Base-by-base conservation (phyloP, 306 rosid genomes). In the Trichosanthes truncata region DNA sequence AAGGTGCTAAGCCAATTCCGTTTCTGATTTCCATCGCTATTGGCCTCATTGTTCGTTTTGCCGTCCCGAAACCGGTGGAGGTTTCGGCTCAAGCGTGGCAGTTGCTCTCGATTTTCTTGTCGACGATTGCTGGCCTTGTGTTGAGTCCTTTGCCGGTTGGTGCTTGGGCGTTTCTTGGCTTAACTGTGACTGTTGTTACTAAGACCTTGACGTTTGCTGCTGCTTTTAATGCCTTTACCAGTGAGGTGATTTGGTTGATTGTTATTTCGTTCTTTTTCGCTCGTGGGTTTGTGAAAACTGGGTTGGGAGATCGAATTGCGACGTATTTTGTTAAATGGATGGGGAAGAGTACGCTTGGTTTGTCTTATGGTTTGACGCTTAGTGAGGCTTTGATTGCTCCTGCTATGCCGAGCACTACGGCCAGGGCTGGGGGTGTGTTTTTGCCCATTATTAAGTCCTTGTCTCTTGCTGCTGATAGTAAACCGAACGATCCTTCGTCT, bases 361-460 rank as follows among this genome's bases (percentile, higher is more conserved):
- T 95, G 81, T 90, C 97, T 59, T 93, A 95, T 69, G 99, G 99
- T 0, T 83, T 95, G 84, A 87, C 97, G 15, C 73, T 95, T 40
- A 93, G 99, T 26, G 99, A 95, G 81, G 90, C 91, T 6, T 87
- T 95, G 45, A 95, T 95, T 80, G 96, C 97, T 0, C 99, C 99
- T 1, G 97, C 99, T 11, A 95, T 95, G 99, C 99, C 99, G 0
- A 95, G 99, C 83, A 89, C 99, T 31, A 93, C 99, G 4, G 99
- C 99, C 0, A 85, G 99, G 67, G 99, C 98, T 2, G 99, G 99
- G 2, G 98, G 99, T 2, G 98, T 95, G 29, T 95, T 95, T 78
- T 86, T 95, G 90, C 99, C 99, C 0, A 91, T 95, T 23, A 95
- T 95, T 51, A 84, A 91, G 87, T 95, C 99, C 1, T 84, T 95